Evolutionary conservation across 1,284 basidiomycete genomes (phyloP).

Genomic region (Fistulina hepatica): DNA sequence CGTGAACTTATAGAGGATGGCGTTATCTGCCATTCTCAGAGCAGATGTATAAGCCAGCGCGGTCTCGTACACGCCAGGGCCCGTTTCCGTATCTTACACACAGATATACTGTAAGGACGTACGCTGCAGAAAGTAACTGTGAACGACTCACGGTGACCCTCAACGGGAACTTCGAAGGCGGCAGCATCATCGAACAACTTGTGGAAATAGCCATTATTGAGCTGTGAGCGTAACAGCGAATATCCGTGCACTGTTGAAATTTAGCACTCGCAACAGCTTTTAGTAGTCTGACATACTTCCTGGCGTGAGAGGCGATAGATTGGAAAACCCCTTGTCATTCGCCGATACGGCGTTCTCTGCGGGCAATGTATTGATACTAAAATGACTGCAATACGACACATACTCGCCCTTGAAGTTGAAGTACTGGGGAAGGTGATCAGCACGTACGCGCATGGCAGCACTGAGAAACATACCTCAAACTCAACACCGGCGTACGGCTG

Average conservation of each 20-base stretch:
- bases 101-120: constrained; percentile 3
- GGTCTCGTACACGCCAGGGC: constrained; percentile 88
- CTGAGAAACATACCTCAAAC: constrained; percentile 59
- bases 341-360: constrained; percentile 70
- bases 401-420: constrained; percentile 81
- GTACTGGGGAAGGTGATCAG: constrained; percentile 47
- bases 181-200: constrained; percentile 74
- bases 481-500: constrained; percentile 76
- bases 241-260: constrained; percentile 80
- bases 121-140: background rate
- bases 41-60: constrained; percentile 86
- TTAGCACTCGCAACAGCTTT: background rate
- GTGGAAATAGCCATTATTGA: constrained; percentile 86
- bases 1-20: constrained; percentile 84
- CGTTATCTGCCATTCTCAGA: constrained; percentile 88
- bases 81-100: constrained; percentile 83
- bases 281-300: constrained; percentile 73
- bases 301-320: constrained; percentile 73
- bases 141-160: constrained; percentile 77
- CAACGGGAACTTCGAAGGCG: constrained; percentile 75
- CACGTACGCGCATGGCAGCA: constrained; percentile 6
- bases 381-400: background rate
- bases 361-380: background rate
- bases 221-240: constrained; percentile 76
- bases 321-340: constrained; percentile 68